Evolutionary conservation across 768 basidiomycete genomes (phyloP).

Genomic region (Tulasnella sp.): DNA sequence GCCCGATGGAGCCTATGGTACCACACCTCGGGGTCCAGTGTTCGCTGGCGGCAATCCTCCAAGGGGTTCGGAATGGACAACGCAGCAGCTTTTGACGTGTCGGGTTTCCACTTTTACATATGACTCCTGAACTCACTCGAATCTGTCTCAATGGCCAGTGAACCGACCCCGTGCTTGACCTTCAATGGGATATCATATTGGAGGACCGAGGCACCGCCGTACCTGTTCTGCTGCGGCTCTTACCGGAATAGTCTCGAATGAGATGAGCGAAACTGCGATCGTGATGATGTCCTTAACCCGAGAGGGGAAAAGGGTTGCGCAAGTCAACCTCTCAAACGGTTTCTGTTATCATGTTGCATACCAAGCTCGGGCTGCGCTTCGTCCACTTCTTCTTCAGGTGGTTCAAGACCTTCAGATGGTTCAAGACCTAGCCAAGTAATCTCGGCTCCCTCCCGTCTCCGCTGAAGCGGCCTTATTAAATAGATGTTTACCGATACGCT

Average conservation of each 20-base stretch:
- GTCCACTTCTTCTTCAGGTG: not conserved
- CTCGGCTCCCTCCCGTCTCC: too few relatives aligned
- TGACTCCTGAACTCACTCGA: not conserved
- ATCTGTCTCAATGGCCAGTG: not conserved
- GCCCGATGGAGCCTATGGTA: not conserved
- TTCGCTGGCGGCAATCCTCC: not conserved
- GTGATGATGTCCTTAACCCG: not conserved
- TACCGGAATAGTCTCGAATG: not conserved
- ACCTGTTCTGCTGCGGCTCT: not conserved
- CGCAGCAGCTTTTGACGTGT: not conserved
- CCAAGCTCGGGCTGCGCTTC: not conserved
- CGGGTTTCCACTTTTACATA: not conserved
- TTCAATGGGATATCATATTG: not conserved
- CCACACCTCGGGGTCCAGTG: not conserved
- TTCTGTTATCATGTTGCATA: too few relatives aligned
- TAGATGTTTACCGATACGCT: too few relatives aligned
- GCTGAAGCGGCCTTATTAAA: too few relatives aligned
- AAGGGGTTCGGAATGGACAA: not conserved
- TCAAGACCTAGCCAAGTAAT: not conserved
- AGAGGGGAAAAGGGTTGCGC: not conserved
- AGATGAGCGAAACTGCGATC: not conserved
- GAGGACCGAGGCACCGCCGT: not conserved
- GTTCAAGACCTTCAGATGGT: too few relatives aligned
- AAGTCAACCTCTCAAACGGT: not conserved
- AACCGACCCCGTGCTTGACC: not conserved